Evolutionary conservation across 2,329 filamentous ascomycete species (phyloP).

Genomic region (Coniochaeta sp.): DNA sequence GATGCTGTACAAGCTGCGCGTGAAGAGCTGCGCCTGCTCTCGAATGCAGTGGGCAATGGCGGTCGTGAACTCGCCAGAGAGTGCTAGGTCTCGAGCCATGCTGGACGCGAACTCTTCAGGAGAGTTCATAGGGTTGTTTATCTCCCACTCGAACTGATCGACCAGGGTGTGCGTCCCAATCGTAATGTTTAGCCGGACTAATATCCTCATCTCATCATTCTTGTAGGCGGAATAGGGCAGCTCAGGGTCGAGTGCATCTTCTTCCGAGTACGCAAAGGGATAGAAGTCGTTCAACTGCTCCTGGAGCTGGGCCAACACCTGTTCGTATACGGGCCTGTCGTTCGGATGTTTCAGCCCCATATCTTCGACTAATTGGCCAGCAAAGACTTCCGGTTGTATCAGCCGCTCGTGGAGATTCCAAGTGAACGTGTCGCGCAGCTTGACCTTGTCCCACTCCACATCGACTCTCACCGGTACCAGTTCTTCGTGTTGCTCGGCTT

Average conservation of each 20-base stretch:
- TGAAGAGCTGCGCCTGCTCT: conserved; percentile 92
- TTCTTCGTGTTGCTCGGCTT: conserved; percentile 87
- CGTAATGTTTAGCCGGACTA: conserved; percentile 95
- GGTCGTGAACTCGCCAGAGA: conserved; percentile 93
- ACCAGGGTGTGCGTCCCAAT: conserved; percentile 91
- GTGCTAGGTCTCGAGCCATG: conserved; percentile 83
- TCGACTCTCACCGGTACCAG: conserved; percentile 86
- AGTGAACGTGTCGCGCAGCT: conserved; percentile 93
- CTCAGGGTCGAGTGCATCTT: conserved; percentile 83
- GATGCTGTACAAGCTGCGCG: conserved; percentile 84
- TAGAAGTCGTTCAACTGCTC: conserved; percentile 93
- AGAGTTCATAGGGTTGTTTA: conserved; percentile 89
- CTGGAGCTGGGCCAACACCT: conserved; percentile 62
- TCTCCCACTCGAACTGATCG: conserved; percentile 98
- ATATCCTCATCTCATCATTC: conserved; percentile 96
- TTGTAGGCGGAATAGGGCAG: conserved; percentile 92
- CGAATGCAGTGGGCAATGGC: conserved; percentile 97
- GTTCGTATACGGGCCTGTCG: conserved; percentile 54
- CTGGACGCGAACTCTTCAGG: conserved; percentile 88
- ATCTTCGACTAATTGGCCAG: conserved; percentile 85
- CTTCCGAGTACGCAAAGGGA: conserved; percentile 82
- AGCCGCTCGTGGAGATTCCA: conserved; percentile 96
- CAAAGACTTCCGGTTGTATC: conserved; percentile 72
- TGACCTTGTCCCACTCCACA: conserved; percentile 92
- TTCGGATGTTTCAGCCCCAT: conserved; percentile 71